These are phyloP conservation scores for Lepiota venenata DNA, from an alignment of 768 basidiomycete genomes.

Conservation along the genomic window DNA sequence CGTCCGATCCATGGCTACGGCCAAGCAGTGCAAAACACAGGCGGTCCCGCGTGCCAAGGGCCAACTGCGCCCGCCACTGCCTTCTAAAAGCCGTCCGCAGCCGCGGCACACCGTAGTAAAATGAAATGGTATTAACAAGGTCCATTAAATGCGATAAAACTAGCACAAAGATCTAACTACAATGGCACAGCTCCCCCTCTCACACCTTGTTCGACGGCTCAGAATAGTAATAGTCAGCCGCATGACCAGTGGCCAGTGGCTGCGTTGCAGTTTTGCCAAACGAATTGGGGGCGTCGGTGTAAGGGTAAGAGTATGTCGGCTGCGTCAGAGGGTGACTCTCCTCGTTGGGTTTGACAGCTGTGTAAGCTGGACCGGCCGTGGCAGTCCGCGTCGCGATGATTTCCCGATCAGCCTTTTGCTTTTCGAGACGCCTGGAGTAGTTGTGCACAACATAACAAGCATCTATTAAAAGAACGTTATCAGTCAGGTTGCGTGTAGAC, in stretches of 20 bases:
- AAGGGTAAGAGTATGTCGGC: constrained; percentile 26
- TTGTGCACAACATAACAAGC: constrained; percentile 34
- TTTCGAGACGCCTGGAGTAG: constrained; percentile 30
- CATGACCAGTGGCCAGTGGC: constrained; percentile 1
- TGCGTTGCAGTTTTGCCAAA: constrained; percentile 19
- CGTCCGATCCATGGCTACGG: not conserved
- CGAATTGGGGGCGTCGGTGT: constrained; percentile 25
- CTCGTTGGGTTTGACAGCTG: constrained; percentile 24
- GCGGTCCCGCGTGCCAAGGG: not conserved
- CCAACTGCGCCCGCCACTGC: not conserved
- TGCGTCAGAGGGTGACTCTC: constrained; percentile 26
- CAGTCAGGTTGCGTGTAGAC: constrained; percentile 4
- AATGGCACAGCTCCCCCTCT: not conserved
- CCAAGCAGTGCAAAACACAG: constrained; percentile 14
- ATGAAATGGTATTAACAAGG: not conserved
- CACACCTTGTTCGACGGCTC: constrained; percentile 5
- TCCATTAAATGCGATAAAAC: not conserved
- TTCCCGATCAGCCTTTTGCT: constrained; percentile 23
- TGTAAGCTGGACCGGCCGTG: constrained; percentile 19
- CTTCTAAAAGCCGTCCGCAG: not conserved
- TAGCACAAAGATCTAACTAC: not conserved
- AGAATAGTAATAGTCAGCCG: constrained; percentile 8
- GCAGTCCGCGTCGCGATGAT: constrained; percentile 18
- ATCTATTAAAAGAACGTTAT: constrained; percentile 22
- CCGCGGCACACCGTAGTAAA: not conserved